Percentiles rank a stretch among this genome's conserved stretches.
Conservation (phyloP, 768 basidiomycete genomes). For the Leucosporidium yakuticum region DNA sequence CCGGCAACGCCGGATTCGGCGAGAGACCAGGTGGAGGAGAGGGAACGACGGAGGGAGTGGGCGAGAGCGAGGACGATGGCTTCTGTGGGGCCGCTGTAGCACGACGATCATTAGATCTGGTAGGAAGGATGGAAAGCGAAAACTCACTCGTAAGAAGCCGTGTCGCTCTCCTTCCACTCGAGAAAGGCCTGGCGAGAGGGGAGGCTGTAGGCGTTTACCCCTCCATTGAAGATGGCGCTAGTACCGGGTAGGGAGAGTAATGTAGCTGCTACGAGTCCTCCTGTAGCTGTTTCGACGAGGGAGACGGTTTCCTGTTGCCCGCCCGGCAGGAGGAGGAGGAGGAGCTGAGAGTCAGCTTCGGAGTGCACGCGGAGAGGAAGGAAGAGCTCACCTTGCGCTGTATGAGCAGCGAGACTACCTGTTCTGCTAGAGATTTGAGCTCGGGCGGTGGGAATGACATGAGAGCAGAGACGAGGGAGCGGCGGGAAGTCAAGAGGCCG, state of each 20-base stretch:
- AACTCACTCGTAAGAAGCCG: neutral
- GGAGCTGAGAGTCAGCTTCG: neutral
- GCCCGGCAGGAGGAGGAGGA: too few relatives aligned
- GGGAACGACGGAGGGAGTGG: too few relatives aligned
- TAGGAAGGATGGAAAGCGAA: too few relatives aligned
- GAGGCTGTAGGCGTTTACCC: constrained; percentile 1
- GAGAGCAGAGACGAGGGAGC: neutral
- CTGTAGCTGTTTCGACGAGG: constrained; percentile 9
- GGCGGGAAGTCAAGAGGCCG: neutral
- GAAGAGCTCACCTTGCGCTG: neutral
- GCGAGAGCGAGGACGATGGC: too few relatives aligned
- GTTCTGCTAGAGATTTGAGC: neutral
- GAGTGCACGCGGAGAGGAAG: neutral
- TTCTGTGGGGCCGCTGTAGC: too few relatives aligned
- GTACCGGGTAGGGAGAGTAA: constrained; percentile 10
- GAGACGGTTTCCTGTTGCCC: constrained; percentile 17
- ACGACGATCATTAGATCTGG: too few relatives aligned
- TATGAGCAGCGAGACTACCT: neutral
- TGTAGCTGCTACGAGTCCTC: neutral
- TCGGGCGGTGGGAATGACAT: constrained; percentile 8
- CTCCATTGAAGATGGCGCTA: neutral
- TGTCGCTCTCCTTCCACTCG: neutral
- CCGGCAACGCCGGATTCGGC: too few relatives aligned
- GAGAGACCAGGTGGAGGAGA: too few relatives aligned
- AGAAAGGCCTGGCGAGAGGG: neutral